Evolutionary conservation across 2,329 filamentous ascomycete genomes (phyloP).

Genomic region (Aspergillus sp.): DNA sequence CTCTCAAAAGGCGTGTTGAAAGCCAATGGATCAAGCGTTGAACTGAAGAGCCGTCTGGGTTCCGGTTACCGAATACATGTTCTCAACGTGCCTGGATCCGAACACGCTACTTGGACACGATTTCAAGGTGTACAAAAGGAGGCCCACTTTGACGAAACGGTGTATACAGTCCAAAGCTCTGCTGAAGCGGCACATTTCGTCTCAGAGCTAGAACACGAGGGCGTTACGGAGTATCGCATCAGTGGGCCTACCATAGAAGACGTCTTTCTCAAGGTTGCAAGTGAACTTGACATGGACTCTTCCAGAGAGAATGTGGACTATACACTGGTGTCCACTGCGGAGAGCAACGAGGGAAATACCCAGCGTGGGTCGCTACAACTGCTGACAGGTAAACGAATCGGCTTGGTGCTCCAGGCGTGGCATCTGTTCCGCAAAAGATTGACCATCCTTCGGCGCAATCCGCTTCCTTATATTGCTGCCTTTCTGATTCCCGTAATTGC

Average conservation of each 20-base stretch:
- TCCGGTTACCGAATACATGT: constrained; percentile 84
- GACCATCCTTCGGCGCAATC: constrained; percentile 78
- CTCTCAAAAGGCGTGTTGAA: constrained; percentile 82
- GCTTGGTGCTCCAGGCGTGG: constrained; percentile 70
- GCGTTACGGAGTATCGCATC: constrained; percentile 78
- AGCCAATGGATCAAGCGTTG: constrained; percentile 81
- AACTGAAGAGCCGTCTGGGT: constrained; percentile 79
- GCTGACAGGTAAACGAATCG: constrained; percentile 70
- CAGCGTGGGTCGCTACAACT: constrained; percentile 47
- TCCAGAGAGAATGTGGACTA: constrained; percentile 18
- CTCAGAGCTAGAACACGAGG: constrained; percentile 66
- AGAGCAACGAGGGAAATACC: constrained; percentile 20
- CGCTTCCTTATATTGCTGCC: constrained; percentile 74
- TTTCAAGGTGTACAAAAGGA: constrained; percentile 63
- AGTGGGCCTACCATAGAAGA: constrained; percentile 91
- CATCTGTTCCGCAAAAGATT: constrained; percentile 79
- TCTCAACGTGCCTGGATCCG: constrained; percentile 60
- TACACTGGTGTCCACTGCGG: constrained; percentile 3
- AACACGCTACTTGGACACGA: constrained; percentile 48
- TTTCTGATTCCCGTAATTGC: constrained; percentile 79
- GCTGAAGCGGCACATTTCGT: constrained; percentile 73
- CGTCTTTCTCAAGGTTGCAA: constrained; percentile 83
- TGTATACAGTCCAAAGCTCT: constrained; percentile 74
- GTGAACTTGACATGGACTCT: constrained; percentile 64
- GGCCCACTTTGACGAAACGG: constrained; percentile 70